These are phyloP conservation scores for Colletotrichum viniferum DNA, from an alignment of 2,329 filamentous ascomycete genomes.

Conservation along the genomic window DNA sequence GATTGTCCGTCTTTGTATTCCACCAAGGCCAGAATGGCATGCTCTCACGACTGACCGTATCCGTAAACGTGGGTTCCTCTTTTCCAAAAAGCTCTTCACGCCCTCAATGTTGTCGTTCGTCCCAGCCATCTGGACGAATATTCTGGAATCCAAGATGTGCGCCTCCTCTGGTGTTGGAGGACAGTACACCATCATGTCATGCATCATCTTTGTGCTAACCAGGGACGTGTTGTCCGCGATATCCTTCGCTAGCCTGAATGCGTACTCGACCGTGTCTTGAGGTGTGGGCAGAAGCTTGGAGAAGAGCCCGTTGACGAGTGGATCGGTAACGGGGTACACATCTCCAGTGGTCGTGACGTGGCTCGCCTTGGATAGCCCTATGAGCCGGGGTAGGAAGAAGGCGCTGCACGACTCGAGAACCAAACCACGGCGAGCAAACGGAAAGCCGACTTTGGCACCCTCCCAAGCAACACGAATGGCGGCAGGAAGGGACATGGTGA, in stretches of 20 bases:
- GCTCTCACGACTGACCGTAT: background rate
- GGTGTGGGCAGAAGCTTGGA: background rate
- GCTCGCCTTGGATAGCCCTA: background rate
- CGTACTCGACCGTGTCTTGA: background rate
- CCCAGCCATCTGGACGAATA: slow-evolving; percentile 65
- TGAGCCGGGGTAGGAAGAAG: slow-evolving; percentile 54
- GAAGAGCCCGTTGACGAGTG: background rate
- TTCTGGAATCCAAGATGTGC: slow-evolving; percentile 69
- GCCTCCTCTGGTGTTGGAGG: slow-evolving; percentile 57
- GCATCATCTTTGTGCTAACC: background rate
- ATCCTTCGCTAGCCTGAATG: background rate
- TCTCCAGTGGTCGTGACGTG: background rate
- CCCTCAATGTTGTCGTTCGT: slow-evolving; percentile 70
- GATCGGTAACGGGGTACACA: background rate
- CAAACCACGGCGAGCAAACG: slow-evolving; percentile 74
- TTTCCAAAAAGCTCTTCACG: slow-evolving; percentile 71
- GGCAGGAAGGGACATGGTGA: slow-evolving; percentile 64
- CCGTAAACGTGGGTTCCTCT: slow-evolving; percentile 65
- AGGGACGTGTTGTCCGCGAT: background rate
- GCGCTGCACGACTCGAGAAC: slow-evolving; percentile 74
- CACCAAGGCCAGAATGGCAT: background rate
- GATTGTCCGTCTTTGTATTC: background rate
- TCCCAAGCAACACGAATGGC: slow-evolving; percentile 57
- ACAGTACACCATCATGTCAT: background rate
- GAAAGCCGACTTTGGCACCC: slow-evolving; percentile 72